Evolutionary conservation across 176 grass and related monocot species (phyloP).

Genomic region (Paspalum notatum): DNA sequence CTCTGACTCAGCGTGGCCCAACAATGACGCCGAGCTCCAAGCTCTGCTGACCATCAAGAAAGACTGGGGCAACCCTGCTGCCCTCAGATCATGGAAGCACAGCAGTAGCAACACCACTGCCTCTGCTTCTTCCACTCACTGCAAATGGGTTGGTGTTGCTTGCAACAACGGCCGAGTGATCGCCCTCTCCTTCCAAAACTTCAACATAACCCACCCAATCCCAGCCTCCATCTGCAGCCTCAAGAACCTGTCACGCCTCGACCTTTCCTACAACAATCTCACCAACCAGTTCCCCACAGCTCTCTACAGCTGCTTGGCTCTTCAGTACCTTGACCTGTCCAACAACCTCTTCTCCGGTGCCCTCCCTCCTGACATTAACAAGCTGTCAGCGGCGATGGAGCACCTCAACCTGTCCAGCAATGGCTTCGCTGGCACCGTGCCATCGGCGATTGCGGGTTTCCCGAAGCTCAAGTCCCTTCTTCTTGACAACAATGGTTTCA

Average conservation of each 20-base stretch:
- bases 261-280: slow-evolving; percentile 52
- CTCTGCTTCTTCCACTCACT: not conserved
- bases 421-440: slow-evolving; percentile 42
- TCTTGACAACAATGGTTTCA: slow-evolving; percentile 42
- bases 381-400: not conserved
- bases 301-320: slow-evolving; percentile 46
- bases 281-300: slow-evolving; percentile 22
- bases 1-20: not conserved
- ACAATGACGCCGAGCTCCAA: not conserved
- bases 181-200: not conserved
- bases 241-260: slow-evolving; percentile 33
- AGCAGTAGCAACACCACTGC: not conserved
- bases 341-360: slow-evolving; percentile 39
- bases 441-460: slow-evolving; percentile 21
- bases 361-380: slow-evolving; percentile 32
- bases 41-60: slow-evolving; percentile 39
- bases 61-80: slow-evolving; percentile 42
- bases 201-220: slow-evolving; percentile 3
- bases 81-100: slow-evolving; percentile 48
- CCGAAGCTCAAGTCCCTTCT: slow-evolving; percentile 20
- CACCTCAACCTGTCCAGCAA: slow-evolving; percentile 48
- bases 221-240: slow-evolving; percentile 44
- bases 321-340: slow-evolving; percentile 35
- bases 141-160: slow-evolving; percentile 41
- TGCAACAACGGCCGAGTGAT: slow-evolving; percentile 39